Base-by-base conservation (phyloP, 257 asterid species). In the Solanum lignicaule region DNA sequence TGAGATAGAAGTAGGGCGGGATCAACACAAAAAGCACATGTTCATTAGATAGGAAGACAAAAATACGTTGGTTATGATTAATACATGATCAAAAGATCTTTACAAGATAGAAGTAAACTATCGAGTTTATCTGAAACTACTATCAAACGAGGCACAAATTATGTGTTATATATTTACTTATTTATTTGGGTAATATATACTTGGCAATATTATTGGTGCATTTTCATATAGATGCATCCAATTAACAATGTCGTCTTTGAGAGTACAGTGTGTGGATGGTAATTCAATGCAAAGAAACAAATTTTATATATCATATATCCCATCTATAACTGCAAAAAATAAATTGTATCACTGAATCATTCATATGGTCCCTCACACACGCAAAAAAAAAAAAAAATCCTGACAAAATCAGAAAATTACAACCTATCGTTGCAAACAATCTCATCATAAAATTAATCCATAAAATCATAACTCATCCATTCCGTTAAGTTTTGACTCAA, bases 301-400 rank as follows among this genome's bases (percentile, higher is more conserved):
- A 79, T 8, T 41, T 41, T 32, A 33, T 8, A 32, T 32, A 72
- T 72, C 27, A 36, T 18, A 10, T 18, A 32, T 16, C 79, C 79
- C 43, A 72, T 72, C 43, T 15, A 72, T 2, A 72, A 32, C 36
- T n/a, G 84, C 35, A 1, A 78, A 78, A 41, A 78, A 4, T n/a
- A 78, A 78, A 78, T 78, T 11, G 23, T 41, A 41, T 41, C 62
- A 78, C 84, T 78, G 84, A n/a, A 78, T 25, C 36, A n/a, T n/a
- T 78, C 52, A 75, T 41, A 14, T 41, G 65, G 25, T 25, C 62
- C 65, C 83, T 21, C 12, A 18, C 62, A 52, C 62, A 52, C 62
- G 62, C 58, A 55, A 18, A 18, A 5, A 52, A 48, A 48, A 46
- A 41, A 41, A 5, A 18, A 52, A 6, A 18, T 55, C 2, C 10